Evolutionary conservation across 352 stramenopile species (phyloP).

Genomic region (Pythium insidiosum): DNA sequence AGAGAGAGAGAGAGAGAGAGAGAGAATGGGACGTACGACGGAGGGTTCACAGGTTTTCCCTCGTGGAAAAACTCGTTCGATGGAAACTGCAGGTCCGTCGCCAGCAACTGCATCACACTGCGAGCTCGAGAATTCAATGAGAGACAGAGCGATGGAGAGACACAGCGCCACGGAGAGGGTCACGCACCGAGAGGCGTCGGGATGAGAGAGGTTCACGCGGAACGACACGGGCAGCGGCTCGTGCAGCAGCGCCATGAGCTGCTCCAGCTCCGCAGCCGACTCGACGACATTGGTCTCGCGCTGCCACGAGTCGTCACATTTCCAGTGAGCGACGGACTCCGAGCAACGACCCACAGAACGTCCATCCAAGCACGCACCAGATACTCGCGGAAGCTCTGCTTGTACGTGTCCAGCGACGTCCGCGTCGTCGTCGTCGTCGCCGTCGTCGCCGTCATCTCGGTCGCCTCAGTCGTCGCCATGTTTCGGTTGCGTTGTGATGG

Average conservation of each 20-base stretch:
- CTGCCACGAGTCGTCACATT: constrained; percentile 18
- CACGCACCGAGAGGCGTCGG: constrained; percentile 39
- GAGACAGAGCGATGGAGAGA: too few species aligned
- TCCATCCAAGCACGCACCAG: constrained; percentile 15
- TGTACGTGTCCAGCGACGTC: constrained; percentile 62
- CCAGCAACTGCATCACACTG: constrained; percentile 37
- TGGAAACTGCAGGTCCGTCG: constrained; percentile 49
- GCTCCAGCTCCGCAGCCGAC: constrained; percentile 36
- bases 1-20: not conserved
- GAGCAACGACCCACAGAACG: too few species aligned
- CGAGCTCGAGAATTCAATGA: not conserved
- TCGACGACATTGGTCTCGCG: constrained; percentile 49
- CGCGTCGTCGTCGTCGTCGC: constrained; percentile 24
- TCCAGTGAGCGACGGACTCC: too few species aligned
- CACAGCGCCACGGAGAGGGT: too few species aligned
- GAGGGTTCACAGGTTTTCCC: constrained; percentile 48
- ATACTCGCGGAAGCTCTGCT: constrained; percentile 82
- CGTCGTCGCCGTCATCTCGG: not conserved
- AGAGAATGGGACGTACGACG: too few species aligned
- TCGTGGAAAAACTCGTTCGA: constrained; percentile 39
- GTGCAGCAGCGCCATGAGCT: constrained; percentile 69
- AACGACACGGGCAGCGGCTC: constrained; percentile 75
- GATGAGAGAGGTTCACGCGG: constrained; percentile 69
- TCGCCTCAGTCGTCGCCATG: not conserved
- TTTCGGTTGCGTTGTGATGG: constrained; percentile 2